Base-by-base conservation (phyloP, 2,329 filamentous ascomycete genomes). In the Diaporthe sp. region DNA sequence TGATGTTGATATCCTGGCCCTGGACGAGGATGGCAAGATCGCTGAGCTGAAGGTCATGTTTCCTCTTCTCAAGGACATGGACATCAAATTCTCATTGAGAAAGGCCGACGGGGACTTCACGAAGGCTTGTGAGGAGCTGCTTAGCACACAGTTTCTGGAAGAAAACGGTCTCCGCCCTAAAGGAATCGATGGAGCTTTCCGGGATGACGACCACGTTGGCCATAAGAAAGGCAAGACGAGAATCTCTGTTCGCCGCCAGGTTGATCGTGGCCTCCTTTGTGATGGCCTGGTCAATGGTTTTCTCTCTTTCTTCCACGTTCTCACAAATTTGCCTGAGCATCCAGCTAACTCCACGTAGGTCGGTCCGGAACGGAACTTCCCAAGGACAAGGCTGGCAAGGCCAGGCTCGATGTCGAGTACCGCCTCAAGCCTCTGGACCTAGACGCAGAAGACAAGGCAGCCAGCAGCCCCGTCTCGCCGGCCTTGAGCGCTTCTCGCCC, bases 181-280 rank as follows among this genome's bases (percentile, higher is more conserved):
- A 81, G 94, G 95, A 0, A 87, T 98, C n/a, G 95, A 98, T 75
- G 95, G 91, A 0, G 98, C 98, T 81, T 92, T 91, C 31, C 88
- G 91, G 53, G 88, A 88, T 0, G 88, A 91, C 22, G 84, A 87
- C 22, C 82, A 84, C 0, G 82, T 82, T 1, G 80, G 71, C 28
- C 76, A 77, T 9, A 80, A 77, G 39, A 87, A 86, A 84, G 81
- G 53, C 81, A 81, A 75, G 79, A 65, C 31, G 6, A 65, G 2
- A n/a, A 49, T 19, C 1, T 15, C 17, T 37, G 15, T 10, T 46
- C 19, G 1, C 37, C 57, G n/a, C n/a, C 17, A n/a, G 31, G 13
- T 34, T 60, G 34, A 25, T 31, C 46, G 22, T 31, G 3, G 28
- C 39, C 44, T 28, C 15, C 19, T 39, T 22, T 6, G 6, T 42